Base-by-base conservation (phyloP, 768 basidiomycete species). In the Boletus vinaceobasis region DNA sequence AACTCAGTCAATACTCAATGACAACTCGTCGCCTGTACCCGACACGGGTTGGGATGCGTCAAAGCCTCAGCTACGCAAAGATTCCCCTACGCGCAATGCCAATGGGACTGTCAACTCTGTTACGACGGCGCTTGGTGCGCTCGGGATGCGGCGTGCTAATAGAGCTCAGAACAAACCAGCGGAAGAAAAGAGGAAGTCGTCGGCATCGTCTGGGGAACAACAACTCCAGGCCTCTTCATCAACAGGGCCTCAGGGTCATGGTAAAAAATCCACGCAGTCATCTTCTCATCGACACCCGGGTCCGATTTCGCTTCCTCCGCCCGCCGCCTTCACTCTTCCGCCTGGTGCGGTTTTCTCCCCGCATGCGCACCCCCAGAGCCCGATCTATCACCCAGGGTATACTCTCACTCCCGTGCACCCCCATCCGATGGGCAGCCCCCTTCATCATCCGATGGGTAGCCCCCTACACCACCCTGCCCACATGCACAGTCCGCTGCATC, bases 301-400 rank as follows among this genome's bases (percentile, higher is more conserved):
- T 1, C 83, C 82, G 2, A 90, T 90, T 48, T 70, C 83, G 2
- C 78, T 86, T 31, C 90, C 84, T 31, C 88, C 84, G 1, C 84
- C 79, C 1, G 78, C 75, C 23, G 65, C 73, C 15, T 77, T 77
- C 31, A 70, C 75, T 4, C 77, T 80, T 55, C 70, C 79, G 0
- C 71, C 71, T 5, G 64, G 69, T 8, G 65, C 63, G 11, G 62
- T 69, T 15, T 65, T 73, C 35, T 71, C 76, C 10, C 65, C 68
- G 26, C 65, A 72, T 56, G 63, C 58, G 5, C 71, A 73, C 23
- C 70, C 74, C 3, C 65, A 73, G 29, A 76, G 75, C 19, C 76
- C 77, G 15, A 51, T 74, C 5, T 73, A 75, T 59, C 74, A 77
- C 46, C 71, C 73, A 13, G 53, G 73, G 44, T 60, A 71, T 58